Conservation (phyloP, 805 yeast genomes). For the Zygoascus biomembranicola region DNA sequence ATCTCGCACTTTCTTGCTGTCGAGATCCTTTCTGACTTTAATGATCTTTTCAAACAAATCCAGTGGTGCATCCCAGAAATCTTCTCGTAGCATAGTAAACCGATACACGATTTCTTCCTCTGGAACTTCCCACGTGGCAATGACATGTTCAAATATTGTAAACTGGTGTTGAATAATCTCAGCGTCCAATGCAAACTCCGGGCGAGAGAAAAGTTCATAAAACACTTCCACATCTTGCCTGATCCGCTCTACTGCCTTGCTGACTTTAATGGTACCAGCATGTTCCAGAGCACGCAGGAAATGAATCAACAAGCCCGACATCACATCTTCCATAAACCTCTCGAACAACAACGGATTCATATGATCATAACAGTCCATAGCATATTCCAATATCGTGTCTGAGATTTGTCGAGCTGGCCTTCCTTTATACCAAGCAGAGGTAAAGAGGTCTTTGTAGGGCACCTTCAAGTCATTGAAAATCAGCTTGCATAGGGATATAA, state of each 20-base stretch:
- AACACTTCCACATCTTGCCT: conserved; percentile 54
- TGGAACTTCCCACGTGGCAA: conserved; percentile 45
- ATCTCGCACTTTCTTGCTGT: conserved; percentile 23
- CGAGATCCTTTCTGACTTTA: conserved; percentile 33
- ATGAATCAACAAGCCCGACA: conserved; percentile 43
- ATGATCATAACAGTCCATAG: conserved; percentile 50
- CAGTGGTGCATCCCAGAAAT: conserved; percentile 71
- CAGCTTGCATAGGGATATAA: conserved; percentile 46
- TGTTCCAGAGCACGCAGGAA: conserved; percentile 41
- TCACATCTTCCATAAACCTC: conserved; percentile 43
- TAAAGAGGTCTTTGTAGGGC: conserved; percentile 54
- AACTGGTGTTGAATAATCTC: conserved; percentile 40
- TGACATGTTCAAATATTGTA: conserved; percentile 51
- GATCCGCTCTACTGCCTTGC: conserved; percentile 39
- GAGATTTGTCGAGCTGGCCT: conserved; percentile 52
- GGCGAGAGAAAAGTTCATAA: conserved; percentile 38
- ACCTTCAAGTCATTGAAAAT: conserved; percentile 64
- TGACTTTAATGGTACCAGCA: conserved; percentile 35
- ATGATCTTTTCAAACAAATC: conserved; percentile 61
- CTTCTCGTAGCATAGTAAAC: conserved; percentile 54
- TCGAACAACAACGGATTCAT: conserved; percentile 48
- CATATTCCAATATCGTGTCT: conserved; percentile 69
- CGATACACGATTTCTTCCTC: conserved; percentile 42
- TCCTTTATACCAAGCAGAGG: conserved; percentile 61
- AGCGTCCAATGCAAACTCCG: conserved; percentile 28